These are phyloP conservation scores for Pyrrhoderma noxium DNA, from an alignment of 1,284 basidiomycete genomes.

Conservation along the genomic window DNA sequence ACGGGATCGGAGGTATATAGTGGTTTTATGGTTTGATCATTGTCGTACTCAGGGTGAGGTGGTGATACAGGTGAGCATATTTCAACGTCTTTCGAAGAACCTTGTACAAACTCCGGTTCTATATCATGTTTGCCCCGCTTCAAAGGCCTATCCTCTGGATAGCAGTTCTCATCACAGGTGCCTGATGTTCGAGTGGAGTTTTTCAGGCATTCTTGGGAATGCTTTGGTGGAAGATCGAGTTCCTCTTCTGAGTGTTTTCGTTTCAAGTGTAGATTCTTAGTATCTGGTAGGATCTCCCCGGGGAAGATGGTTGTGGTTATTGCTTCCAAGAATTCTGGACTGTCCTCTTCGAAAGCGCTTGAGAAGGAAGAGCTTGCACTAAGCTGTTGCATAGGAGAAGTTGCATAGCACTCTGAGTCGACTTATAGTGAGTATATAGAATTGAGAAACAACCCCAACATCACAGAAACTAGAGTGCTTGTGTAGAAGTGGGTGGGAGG, in stretches of 20 bases:
- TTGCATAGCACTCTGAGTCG: no score
- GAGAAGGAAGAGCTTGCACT: constrained; percentile 11
- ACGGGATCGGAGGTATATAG: constrained; percentile 39
- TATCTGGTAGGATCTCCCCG: constrained; percentile 30
- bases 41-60: not conserved
- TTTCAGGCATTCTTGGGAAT: constrained; percentile 13
- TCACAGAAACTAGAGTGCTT: no score
- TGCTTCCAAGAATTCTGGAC: constrained; percentile 47
- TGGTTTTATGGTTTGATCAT: constrained; percentile 21
- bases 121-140: constrained; percentile 85
- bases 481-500: no score
- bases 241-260: not conserved
- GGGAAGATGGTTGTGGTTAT: constrained; percentile 41
- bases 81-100: not conserved
- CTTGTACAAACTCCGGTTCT: constrained; percentile 30
- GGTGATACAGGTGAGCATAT: not conserved
- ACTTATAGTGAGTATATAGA: no score
- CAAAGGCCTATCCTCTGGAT: constrained; percentile 78
- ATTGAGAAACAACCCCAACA: no score
- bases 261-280: constrained; percentile 1
- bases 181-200: constrained; percentile 19
- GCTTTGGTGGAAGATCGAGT: constrained; percentile 15
- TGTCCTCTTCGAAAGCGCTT: constrained; percentile 40
- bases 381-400: constrained; percentile 12
- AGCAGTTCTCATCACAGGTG: constrained; percentile 21